Conservation (phyloP, 306 rosid genomes). For the Dalbergia cultrata region DNA sequence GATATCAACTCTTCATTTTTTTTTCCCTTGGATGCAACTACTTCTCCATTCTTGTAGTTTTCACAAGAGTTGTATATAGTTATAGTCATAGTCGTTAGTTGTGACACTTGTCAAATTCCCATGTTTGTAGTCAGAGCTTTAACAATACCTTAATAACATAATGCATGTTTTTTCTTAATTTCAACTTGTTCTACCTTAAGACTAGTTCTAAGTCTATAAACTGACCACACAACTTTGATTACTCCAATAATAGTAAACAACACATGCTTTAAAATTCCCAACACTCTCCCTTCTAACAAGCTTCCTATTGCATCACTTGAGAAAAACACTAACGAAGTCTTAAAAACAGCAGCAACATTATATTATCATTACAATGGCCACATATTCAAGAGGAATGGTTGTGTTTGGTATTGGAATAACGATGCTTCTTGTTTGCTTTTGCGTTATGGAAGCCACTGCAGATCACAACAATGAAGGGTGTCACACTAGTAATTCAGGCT, state of each 20-base stretch:
- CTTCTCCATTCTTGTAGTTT: neutral
- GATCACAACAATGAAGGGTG: conserved; percentile 31
- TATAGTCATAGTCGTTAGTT: neutral
- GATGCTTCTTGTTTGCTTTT: conserved; percentile 33
- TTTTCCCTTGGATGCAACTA: neutral
- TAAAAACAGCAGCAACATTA: neutral
- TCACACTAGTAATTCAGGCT: neutral
- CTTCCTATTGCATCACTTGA: neutral
- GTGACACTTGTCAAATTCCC: conserved; percentile 6
- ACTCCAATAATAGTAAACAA: conserved; percentile 30
- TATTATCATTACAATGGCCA: conserved; percentile 18
- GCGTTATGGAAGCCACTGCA: conserved; percentile 23
- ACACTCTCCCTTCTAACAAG: neutral
- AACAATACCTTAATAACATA: neutral
- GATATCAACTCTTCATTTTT: too few relatives aligned
- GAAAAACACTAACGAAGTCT: neutral
- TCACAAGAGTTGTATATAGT: neutral
- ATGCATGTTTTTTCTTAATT: neutral
- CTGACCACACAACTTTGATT: neutral
- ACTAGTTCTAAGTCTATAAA: conserved; percentile 40
- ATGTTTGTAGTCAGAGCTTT: neutral
- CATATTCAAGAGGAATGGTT: conserved; percentile 18
- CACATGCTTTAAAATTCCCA: conserved; percentile 29
- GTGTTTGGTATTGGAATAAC: conserved; percentile 45
- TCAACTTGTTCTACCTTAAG: conserved; percentile 27